Evolutionary conservation across 2,329 filamentous ascomycete genomes (phyloP).

Genomic region (Zasmidium citrigriseum): DNA sequence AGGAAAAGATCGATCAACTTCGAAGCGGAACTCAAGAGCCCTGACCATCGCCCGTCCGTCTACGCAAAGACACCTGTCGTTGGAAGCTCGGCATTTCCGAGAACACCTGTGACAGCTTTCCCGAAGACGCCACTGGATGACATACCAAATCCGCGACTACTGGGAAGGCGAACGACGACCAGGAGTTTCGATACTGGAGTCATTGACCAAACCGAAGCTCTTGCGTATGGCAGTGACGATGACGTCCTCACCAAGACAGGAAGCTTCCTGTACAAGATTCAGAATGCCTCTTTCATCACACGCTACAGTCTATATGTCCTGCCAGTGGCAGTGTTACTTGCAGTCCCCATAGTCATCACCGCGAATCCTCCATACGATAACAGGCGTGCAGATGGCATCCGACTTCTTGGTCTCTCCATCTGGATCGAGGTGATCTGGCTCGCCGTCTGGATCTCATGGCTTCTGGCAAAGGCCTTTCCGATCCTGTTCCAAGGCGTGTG

Average conservation of each 20-base stretch:
- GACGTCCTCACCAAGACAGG: constrained; percentile 65
- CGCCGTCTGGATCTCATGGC: constrained; percentile 66
- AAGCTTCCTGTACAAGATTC: constrained; percentile 63
- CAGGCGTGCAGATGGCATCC: constrained; percentile 33
- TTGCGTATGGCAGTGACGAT: constrained; percentile 46
- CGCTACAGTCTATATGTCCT: constrained; percentile 69
- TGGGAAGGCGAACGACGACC: constrained; percentile 12
- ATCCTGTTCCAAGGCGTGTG: constrained; percentile 67
- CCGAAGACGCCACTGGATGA: neutral
- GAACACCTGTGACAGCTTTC: neutral
- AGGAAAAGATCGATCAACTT: neutral
- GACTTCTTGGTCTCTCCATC: constrained; percentile 63
- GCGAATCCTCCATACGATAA: constrained; percentile 27
- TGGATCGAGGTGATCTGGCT: constrained; percentile 71
- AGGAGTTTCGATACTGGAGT: constrained; percentile 5
- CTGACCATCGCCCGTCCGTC: neutral
- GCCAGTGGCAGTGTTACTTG: constrained; percentile 64
- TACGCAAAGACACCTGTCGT: neutral
- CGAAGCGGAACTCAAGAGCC: neutral
- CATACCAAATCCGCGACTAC: constrained; percentile 6
- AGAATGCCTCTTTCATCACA: constrained; percentile 63
- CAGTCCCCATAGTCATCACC: constrained; percentile 59
- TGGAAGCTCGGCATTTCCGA: neutral
- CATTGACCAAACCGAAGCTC: constrained; percentile 2
- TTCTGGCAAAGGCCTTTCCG: constrained; percentile 62